Evolutionary conservation across 805 yeast species (phyloP).

Genomic region (Candida caryicola): DNA sequence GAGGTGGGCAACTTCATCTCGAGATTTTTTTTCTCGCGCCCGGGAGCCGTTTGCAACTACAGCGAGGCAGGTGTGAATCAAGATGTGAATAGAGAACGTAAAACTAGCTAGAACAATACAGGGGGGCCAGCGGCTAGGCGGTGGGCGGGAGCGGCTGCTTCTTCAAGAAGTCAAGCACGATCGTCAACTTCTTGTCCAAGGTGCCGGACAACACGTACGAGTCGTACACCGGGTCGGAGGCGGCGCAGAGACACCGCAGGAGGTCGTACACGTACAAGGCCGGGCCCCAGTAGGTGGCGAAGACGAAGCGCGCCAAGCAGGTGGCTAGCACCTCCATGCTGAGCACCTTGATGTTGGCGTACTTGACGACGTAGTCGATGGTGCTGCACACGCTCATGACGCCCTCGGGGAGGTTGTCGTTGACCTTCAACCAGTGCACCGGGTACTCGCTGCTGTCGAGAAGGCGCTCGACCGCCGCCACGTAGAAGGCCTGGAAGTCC

Average conservation of each 20-base stretch:
- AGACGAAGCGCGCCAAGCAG: background rate
- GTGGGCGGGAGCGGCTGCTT: no score
- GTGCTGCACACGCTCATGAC: background rate
- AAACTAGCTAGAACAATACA: no score
- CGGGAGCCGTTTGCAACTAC: no score
- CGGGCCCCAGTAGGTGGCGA: constrained; percentile 8
- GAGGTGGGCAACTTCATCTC: no score
- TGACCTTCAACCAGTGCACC: background rate
- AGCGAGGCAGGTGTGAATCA: no score
- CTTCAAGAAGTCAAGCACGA: background rate
- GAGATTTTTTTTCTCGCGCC: no score
- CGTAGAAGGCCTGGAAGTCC: background rate
- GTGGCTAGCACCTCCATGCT: constrained; percentile 4
- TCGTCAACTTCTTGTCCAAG: background rate
- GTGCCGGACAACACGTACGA: background rate
- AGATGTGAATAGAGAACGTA: no score
- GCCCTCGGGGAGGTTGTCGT: constrained; percentile 1
- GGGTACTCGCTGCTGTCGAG: background rate
- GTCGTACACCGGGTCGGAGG: constrained; percentile 4
- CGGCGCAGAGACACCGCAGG: constrained; percentile 2
- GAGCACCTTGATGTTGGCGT: constrained; percentile 2
- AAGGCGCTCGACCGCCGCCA: background rate
- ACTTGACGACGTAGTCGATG: constrained; percentile 3
- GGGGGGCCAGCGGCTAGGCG: no score
- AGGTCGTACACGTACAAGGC: constrained; percentile 4